Base-by-base conservation (phyloP, 1,284 basidiomycete genomes). In the Austroboletus novae-zelandiae region DNA sequence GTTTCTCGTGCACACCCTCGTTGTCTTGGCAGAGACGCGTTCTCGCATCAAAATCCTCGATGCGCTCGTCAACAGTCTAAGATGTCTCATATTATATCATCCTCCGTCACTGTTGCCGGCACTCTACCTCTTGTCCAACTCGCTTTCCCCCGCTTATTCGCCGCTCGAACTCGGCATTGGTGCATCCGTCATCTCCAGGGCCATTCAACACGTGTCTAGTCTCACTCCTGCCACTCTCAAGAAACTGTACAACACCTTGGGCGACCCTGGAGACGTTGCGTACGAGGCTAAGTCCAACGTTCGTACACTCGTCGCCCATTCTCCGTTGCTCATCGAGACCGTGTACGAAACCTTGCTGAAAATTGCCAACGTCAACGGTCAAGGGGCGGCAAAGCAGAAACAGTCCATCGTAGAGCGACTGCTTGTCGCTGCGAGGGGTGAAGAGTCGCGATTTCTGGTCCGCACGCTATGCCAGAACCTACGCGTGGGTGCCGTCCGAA, bases 51-150 rank as follows among this genome's bases (percentile, higher is more conserved):
- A 77, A 30, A 96, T 97, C 56, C 72, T 86, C 40, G 84, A 92
- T 54, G 82, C 84, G 14, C 71, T 97, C 48, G 93, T 91, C 23
- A 97, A 97, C 56, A 70, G 82, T 9, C 70, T 97, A 11, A 84
- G 90, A 18, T 78, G 82, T 13, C 78, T 96, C 43, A 76, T 86
- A 50, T 68, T 72, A 32, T 80, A 85, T 54, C 84, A 94, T 59
- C 81, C 89, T 0, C 54, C 74, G 10, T 89, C 90, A 40, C 77
- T 97, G 40, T 71, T 89, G 39, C 80, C 90, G 13, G 77, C 90
- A n/a, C 74, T 96, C n/a, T 97, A 96, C 69, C 81, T 97, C 25
- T 75, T 95, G 36, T 92, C 91, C 25, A 97, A 95, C 68, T 83
- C 90, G 32, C 79, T 97, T 32, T 81, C 84, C 1, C 92, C 94